A percentile compares a stretch with the other conserved stretches of the same genome.
phyloP scores from a whole-genome alignment of 257 asterid genomes.

The Salvia splendens region DNA sequence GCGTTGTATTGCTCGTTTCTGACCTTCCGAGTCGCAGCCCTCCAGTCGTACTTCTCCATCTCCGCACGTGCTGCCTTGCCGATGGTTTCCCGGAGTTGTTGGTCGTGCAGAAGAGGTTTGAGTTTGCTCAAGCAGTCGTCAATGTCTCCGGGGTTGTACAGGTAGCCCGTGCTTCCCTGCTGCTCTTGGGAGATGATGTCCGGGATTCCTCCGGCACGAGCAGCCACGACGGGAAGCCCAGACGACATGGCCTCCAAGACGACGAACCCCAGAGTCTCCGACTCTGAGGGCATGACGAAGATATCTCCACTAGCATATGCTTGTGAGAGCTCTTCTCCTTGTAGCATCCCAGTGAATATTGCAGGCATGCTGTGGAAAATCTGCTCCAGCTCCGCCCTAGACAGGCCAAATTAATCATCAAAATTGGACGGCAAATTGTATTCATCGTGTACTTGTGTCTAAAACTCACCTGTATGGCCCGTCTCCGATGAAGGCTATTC shows the following conservation, averaged over 20 bases:
- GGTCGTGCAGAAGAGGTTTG: constrained; percentile 58
- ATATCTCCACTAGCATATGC: constrained; percentile 99
- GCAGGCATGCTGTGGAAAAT: constrained; percentile 83
- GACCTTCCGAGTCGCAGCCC: constrained; percentile 83
- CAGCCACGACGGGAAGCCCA: constrained; percentile 91
- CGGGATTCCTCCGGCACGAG: constrained; percentile 97
- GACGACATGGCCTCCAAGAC: constrained; percentile 99
- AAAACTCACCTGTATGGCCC: constrained; percentile 86
- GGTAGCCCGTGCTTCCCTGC: constrained; percentile 79
- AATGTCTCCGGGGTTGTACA: constrained; percentile 78
- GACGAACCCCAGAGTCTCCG: constrained; percentile 93
- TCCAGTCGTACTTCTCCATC: constrained; percentile 92
- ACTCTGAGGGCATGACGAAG: constrained; percentile 92
- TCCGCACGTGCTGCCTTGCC: constrained; percentile 84
- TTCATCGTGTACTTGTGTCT: neutral
- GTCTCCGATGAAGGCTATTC: constrained; percentile 93
- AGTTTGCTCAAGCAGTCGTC: constrained; percentile 87
- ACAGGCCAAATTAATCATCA: constrained; percentile 7
- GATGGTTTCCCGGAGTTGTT: constrained; percentile 61
- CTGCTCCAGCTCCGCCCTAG: constrained; percentile 77
- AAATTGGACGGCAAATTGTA: neutral
- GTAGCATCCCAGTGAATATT: constrained; percentile 85
- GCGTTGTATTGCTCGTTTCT: constrained; percentile 85
- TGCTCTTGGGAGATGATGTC: constrained; percentile 87
- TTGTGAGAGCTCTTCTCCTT: constrained; percentile 93